These are phyloP conservation scores for Poronia punctata DNA, from an alignment of 495 filamentous ascomycete genomes.

Conservation along the genomic window DNA sequence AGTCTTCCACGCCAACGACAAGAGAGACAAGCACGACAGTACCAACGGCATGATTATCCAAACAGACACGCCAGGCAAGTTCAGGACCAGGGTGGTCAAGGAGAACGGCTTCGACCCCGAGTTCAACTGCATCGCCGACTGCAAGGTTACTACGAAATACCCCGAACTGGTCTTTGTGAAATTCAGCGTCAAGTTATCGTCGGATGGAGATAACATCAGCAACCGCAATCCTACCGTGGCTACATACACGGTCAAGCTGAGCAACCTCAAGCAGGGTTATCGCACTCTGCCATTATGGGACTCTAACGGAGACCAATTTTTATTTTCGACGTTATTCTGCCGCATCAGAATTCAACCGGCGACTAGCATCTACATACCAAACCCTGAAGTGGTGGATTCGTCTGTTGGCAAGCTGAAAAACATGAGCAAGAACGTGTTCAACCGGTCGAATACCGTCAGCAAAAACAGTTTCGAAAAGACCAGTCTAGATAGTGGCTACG, in stretches of 20 bases:
- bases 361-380: slow-evolving; percentile 45
- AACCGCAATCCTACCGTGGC: slow-evolving; percentile 59
- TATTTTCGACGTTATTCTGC: slow-evolving; percentile 93
- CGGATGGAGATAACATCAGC: slow-evolving; percentile 55
- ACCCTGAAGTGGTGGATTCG: slow-evolving; percentile 32
- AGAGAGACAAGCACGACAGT: slow-evolving; percentile 46
- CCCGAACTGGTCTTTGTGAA: slow-evolving; percentile 90
- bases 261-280: slow-evolving; percentile 85
- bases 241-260: slow-evolving; percentile 87
- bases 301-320: slow-evolving; percentile 77
- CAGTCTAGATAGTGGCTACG: slow-evolving; percentile 22
- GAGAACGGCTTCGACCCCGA: slow-evolving; percentile 89
- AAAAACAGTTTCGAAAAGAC: slow-evolving; percentile 40
- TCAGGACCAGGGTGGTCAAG: slow-evolving; percentile 66
- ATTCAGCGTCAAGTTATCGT: slow-evolving; percentile 81
- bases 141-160: slow-evolving; percentile 80
- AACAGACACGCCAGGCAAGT: slow-evolving; percentile 57
- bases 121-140: slow-evolving; percentile 63
- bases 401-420: slow-evolving; percentile 38
- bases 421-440: slow-evolving; percentile 44
- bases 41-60: slow-evolving; percentile 46
- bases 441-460: slow-evolving; percentile 33
- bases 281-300: slow-evolving; percentile 93
- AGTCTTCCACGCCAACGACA: slow-evolving; percentile 89
- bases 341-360: slow-evolving; percentile 61